Evolutionary conservation across 495 filamentous ascomycete species (phyloP).

Genomic region (Sabuloglossum arenarium): DNA sequence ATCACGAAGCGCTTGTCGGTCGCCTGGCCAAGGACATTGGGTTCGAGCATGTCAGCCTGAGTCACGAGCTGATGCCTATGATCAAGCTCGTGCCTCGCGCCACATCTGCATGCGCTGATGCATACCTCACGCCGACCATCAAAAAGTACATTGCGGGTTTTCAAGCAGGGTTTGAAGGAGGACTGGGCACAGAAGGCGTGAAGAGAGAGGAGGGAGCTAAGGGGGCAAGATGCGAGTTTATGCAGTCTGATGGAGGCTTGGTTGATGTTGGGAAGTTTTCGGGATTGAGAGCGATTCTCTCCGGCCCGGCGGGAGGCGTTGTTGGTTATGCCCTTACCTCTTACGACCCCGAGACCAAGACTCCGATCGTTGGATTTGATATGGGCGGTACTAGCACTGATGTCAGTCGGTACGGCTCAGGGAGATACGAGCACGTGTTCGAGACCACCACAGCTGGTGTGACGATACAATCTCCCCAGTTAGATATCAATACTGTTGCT

Average conservation of each 20-base stretch:
- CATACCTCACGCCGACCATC: constrained; percentile 89
- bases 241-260: constrained; percentile 68
- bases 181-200: constrained; percentile 45
- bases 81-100: constrained; percentile 74
- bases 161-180: constrained; percentile 49
- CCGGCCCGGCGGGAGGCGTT: constrained; percentile 53
- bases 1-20: constrained; percentile 49
- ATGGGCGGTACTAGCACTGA: constrained; percentile 95
- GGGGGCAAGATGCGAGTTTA: constrained; percentile 57
- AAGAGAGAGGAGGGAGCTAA: constrained; percentile 30
- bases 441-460: constrained; percentile 94
- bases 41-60: constrained; percentile 53
- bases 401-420: constrained; percentile 71
- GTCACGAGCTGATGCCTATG: constrained; percentile 79
- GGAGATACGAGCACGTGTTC: constrained; percentile 89
- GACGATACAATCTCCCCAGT: constrained; percentile 81
- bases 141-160: constrained; percentile 91
- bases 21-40: constrained; percentile 49
- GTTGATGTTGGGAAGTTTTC: constrained; percentile 60
- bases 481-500: constrained; percentile 96
- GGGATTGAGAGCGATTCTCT: constrained; percentile 55
- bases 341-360: constrained; percentile 70
- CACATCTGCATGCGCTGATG: constrained; percentile 85
- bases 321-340: constrained; percentile 91
- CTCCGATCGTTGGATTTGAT: constrained; percentile 88